Evolutionary conservation across 208 protist genomes (phyloP).

Genomic region (Trichomonas gallinae): DNA sequence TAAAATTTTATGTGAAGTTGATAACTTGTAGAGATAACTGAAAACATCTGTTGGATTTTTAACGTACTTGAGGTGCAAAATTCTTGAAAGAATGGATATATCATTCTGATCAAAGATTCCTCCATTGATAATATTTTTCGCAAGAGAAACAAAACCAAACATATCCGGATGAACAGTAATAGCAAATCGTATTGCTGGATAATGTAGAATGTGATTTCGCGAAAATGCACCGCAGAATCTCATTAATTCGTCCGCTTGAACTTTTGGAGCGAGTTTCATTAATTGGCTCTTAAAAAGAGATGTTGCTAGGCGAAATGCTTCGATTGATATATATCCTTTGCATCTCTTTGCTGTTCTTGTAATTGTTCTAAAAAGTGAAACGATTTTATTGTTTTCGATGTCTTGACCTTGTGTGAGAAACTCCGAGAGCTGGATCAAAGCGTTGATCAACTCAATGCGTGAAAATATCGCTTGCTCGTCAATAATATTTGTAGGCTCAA

Average conservation of each 20-base stretch:
- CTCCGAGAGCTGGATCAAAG: background rate
- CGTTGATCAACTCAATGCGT: background rate
- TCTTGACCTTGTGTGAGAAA: background rate
- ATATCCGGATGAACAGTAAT: background rate
- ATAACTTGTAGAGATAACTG: background rate
- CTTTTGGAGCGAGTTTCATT: background rate
- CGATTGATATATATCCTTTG: background rate
- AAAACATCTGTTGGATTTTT: conserved; percentile 19
- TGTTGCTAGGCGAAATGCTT: background rate
- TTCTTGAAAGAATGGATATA: background rate
- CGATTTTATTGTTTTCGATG: background rate
- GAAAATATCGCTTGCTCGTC: background rate
- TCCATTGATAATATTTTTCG: background rate
- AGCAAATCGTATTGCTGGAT: background rate
- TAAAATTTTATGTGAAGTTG: background rate
- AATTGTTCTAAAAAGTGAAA: background rate
- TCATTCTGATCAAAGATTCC: background rate
- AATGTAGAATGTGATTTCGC: background rate
- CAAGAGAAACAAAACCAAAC: background rate
- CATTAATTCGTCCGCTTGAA: background rate
- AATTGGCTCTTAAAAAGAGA: background rate
- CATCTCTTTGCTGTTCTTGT: background rate
- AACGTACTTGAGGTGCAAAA: background rate
- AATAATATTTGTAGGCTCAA: background rate
- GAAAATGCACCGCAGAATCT: background rate